Conservation (phyloP, 140 eudicot genomes). For the Bidens hawaiensis region DNA sequence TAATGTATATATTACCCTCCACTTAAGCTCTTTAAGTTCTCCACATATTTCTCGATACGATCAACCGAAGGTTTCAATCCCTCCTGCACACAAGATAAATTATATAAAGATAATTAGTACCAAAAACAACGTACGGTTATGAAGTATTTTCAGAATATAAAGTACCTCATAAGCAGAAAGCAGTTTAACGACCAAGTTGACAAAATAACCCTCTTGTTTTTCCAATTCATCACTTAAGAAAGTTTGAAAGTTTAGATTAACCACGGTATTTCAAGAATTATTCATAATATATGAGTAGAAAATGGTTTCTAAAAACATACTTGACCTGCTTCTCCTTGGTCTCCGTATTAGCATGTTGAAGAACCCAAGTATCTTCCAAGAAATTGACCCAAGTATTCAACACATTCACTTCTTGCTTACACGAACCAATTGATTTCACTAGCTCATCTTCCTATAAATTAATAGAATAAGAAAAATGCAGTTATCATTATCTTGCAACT, state of each 20-base stretch:
- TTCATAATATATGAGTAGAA: neutral
- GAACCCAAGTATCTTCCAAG: slow-evolving; percentile 92
- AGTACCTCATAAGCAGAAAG: slow-evolving; percentile 77
- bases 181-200: slow-evolving; percentile 64
- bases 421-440: slow-evolving; percentile 64
- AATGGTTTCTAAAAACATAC: slow-evolving; percentile 36
- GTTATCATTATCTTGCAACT: neutral
- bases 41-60: slow-evolving; percentile 63
- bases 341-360: slow-evolving; percentile 66
- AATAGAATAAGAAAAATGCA: neutral
- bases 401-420: slow-evolving; percentile 74
- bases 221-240: slow-evolving; percentile 70
- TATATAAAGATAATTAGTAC: neutral
- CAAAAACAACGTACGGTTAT: slow-evolving; percentile 1
- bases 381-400: slow-evolving; percentile 91
- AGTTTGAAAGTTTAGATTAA: slow-evolving; percentile 21
- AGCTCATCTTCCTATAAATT: slow-evolving; percentile 76
- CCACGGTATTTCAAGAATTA: neutral
- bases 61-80: slow-evolving; percentile 75
- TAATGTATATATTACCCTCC: slow-evolving; percentile 47
- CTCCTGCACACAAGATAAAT: slow-evolving; percentile 41
- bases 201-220: slow-evolving; percentile 76
- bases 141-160: neutral
- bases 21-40: slow-evolving; percentile 64
- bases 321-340: slow-evolving; percentile 64